Conservation (phyloP, 2,329 filamentous ascomycete genomes). For the Ceratocystis destructans region DNA sequence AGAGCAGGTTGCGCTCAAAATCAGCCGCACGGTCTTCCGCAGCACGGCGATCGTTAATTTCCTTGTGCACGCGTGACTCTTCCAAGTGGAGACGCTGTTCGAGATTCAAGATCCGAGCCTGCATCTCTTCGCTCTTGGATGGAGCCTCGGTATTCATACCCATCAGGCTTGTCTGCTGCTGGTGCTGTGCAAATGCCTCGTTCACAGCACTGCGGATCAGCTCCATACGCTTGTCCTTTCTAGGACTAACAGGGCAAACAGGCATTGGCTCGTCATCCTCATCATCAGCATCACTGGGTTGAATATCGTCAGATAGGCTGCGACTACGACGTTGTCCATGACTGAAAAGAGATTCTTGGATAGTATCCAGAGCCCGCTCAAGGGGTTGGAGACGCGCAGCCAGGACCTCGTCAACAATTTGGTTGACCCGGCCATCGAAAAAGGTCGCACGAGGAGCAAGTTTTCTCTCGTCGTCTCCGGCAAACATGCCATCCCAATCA, state of each 20-base stretch:
- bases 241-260: conserved; percentile 62
- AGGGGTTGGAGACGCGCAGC: conserved; percentile 66
- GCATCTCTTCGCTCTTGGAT: conserved; percentile 43
- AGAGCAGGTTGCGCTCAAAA: conserved; percentile 40
- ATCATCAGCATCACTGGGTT: conserved; percentile 85
- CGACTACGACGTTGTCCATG: conserved; percentile 46
- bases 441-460: conserved; percentile 69
- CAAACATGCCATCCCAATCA: conserved; percentile 84
- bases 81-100: conserved; percentile 42
- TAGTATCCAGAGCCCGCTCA: conserved; percentile 61
- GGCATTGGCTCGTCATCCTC: conserved; percentile 63
- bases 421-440: conserved; percentile 83
- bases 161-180: conserved; percentile 31
- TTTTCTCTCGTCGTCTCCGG: conserved; percentile 71
- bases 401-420: conserved; percentile 65
- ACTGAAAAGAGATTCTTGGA: conserved; percentile 55
- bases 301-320: conserved; percentile 54
- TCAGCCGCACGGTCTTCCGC: conserved; percentile 42
- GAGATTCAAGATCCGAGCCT: conserved; percentile 45
- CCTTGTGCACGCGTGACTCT: conserved; percentile 36
- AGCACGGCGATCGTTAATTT: conserved; percentile 35
- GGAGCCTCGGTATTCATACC: conserved; percentile 33
- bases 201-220: conserved; percentile 61
- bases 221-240: conserved; percentile 64
- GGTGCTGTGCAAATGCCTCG: conserved; percentile 52